Conservation (phyloP, 2,329 filamentous ascomycete species). For the Diplocarpon rosae region DNA sequence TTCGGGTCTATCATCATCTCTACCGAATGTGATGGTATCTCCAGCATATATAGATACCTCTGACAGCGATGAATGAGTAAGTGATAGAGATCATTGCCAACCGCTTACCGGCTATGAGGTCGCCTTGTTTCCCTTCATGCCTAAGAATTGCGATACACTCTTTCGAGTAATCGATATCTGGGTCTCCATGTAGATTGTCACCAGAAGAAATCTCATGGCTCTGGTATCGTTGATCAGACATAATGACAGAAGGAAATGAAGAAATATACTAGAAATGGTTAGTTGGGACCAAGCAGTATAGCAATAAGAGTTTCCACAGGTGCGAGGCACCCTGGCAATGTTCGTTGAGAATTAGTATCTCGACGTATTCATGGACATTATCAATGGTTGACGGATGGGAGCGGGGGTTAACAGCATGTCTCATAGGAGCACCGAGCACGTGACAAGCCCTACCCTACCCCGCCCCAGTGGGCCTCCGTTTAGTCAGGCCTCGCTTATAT, state of each 20-base stretch:
- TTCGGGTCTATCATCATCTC: neutral
- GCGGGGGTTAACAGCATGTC: too few relatives aligned
- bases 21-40: neutral
- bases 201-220: too few relatives aligned
- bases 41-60: neutral
- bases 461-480: neutral
- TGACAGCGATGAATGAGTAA: neutral
- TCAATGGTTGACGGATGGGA: neutral
- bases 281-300: slow-evolving; percentile 7
- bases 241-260: neutral
- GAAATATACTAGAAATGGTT: neutral
- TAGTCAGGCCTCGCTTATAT: slow-evolving; percentile 1
- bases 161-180: neutral
- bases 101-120: slow-evolving; percentile 1
- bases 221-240: neutral
- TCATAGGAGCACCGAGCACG: neutral
- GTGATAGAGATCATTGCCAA: neutral
- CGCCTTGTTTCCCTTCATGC: slow-evolving; percentile 1
- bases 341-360: neutral
- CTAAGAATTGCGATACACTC: slow-evolving; percentile 5
- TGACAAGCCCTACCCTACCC: slow-evolving; percentile 2
- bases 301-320: slow-evolving; percentile 5
- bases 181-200: too few relatives aligned
- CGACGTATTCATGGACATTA: neutral
- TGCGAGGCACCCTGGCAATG: slow-evolving; percentile 6